A percentile compares a stretch with the other conserved stretches of the same genome.
phyloP scores from a whole-genome alignment of 345 rosid genomes.

The Linum lewisii region DNA sequence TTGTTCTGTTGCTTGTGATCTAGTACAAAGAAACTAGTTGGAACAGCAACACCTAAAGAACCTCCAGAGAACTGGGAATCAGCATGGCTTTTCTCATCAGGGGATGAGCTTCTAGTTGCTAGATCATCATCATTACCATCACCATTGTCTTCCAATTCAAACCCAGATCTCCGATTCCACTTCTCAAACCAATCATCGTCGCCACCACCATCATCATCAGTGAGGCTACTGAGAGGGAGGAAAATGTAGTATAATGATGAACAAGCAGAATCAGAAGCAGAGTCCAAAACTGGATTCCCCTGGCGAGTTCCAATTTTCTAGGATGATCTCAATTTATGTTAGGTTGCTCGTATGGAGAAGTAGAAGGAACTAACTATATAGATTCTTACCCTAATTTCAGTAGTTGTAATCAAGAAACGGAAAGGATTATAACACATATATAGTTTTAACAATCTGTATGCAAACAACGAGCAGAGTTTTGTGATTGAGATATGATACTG shows the following conservation, averaged over 20 bases:
- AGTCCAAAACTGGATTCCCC: constrained; percentile 52
- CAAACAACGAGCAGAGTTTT: too few relatives aligned
- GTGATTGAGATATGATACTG: too few relatives aligned
- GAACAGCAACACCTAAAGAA: constrained; percentile 64
- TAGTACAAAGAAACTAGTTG: constrained; percentile 87
- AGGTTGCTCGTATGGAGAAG: too few relatives aligned
- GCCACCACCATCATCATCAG: constrained; percentile 21
- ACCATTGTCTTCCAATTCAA: constrained; percentile 31
- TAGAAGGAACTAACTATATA: too few relatives aligned
- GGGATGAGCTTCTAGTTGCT: constrained; percentile 50
- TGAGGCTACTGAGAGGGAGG: constrained; percentile 50
- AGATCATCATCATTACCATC: too few relatives aligned
- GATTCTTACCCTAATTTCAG: too few relatives aligned
- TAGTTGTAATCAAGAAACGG: too few relatives aligned
- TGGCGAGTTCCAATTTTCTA: too few relatives aligned
- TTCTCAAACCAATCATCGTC: constrained; percentile 28
- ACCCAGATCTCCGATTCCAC: constrained; percentile 25
- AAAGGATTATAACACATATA: too few relatives aligned
- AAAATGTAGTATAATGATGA: constrained; percentile 47
- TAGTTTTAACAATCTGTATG: too few relatives aligned
- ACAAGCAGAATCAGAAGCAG: constrained; percentile 22
- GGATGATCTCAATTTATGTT: too few relatives aligned
- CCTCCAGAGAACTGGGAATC: constrained; percentile 48
- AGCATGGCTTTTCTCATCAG: constrained; percentile 72
- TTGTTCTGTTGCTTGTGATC: constrained; percentile 28